These are phyloP conservation scores for Cyberlindnera meyerae DNA, from an alignment of 805 yeast species.

Conservation along the genomic window DNA sequence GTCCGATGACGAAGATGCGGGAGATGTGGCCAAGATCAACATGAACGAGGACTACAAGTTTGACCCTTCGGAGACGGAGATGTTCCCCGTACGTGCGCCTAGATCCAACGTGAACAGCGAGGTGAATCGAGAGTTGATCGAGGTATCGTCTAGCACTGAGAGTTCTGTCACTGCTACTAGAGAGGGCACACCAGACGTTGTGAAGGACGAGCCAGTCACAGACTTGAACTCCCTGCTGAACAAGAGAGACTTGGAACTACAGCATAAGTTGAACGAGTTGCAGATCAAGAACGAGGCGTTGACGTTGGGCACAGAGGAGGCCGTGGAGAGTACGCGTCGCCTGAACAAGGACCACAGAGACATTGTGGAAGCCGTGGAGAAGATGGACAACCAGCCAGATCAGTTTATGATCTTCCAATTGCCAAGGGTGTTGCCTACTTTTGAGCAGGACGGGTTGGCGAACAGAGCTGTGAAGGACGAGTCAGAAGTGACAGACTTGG, in stretches of 20 bases:
- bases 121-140: slow-evolving; percentile 8
- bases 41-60: slow-evolving; percentile 58
- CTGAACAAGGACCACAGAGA: slow-evolving; percentile 36
- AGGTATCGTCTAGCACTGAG: neutral
- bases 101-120: slow-evolving; percentile 47
- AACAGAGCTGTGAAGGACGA: slow-evolving; percentile 12
- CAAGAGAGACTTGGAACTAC: slow-evolving; percentile 25
- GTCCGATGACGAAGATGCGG: slow-evolving; percentile 39
- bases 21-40: slow-evolving; percentile 45
- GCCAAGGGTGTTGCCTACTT: slow-evolving; percentile 34
- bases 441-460: slow-evolving; percentile 18
- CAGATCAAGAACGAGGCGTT: slow-evolving; percentile 26
- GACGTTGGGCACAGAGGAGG: slow-evolving; percentile 30
- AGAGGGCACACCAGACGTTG: slow-evolving; percentile 23
- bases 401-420: slow-evolving; percentile 35
- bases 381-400: slow-evolving; percentile 29
- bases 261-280: slow-evolving; percentile 27
- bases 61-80: slow-evolving; percentile 41
- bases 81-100: slow-evolving; percentile 69
- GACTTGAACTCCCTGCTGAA: slow-evolving; percentile 17
- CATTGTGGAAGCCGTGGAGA: slow-evolving; percentile 26
- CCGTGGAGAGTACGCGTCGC: slow-evolving; percentile 31
- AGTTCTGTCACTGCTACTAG: slow-evolving; percentile 18
- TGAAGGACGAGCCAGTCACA: slow-evolving; percentile 24
- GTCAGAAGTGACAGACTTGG: slow-evolving; percentile 6